A percentile compares a stretch with the other conserved stretches of the same genome.
These are phyloP conservation scores for Pichia sp. DNA, from an alignment of 1,139 yeast genomes.

Conservation along the genomic window DNA sequence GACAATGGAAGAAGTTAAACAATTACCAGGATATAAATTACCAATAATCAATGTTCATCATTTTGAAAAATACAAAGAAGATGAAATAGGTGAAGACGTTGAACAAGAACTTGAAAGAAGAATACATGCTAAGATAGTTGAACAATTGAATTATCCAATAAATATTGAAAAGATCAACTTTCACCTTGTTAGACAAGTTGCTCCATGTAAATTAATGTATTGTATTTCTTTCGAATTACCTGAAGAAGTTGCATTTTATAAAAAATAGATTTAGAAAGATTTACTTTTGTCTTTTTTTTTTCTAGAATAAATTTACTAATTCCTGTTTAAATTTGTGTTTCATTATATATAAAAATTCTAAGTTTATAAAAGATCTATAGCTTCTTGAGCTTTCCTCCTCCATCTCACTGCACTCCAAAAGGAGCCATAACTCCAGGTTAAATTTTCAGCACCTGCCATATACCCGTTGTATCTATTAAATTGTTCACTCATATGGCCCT, in stretches of 20 bases:
- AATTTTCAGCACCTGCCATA: conserved; percentile 80
- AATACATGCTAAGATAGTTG: conserved; percentile 54
- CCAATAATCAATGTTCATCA: conserved; percentile 88
- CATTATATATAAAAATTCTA: not conserved
- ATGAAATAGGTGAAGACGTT: conserved; percentile 59
- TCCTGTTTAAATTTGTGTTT: not conserved
- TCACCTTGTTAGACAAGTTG: conserved; percentile 86
- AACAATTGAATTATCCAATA: conserved; percentile 44
- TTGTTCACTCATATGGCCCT: conserved; percentile 87
- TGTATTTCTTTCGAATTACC: conserved; percentile 82
- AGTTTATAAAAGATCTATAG: conserved; percentile 13
- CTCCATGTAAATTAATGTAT: conserved; percentile 96
- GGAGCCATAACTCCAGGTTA: conserved; percentile 91
- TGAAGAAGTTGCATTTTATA: conserved; percentile 58
- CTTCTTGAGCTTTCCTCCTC: conserved; percentile 38
- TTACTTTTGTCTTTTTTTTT: too few relatives aligned
- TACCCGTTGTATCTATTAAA: conserved; percentile 69
- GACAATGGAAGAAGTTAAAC: conserved; percentile 30
- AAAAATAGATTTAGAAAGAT: too few relatives aligned
- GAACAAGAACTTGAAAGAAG: conserved; percentile 58
- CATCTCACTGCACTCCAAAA: conserved; percentile 67
- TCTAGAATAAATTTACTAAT: too few relatives aligned
- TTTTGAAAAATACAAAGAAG: conserved; percentile 76
- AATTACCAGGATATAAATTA: conserved; percentile 43
- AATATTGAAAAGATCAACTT: conserved; percentile 46